A percentile compares a stretch with the other conserved stretches of the same genome.
phyloP scores from a whole-genome alignment of 1,139 yeast genomes.

The Groenewaldozyma auringiensis region DNA sequence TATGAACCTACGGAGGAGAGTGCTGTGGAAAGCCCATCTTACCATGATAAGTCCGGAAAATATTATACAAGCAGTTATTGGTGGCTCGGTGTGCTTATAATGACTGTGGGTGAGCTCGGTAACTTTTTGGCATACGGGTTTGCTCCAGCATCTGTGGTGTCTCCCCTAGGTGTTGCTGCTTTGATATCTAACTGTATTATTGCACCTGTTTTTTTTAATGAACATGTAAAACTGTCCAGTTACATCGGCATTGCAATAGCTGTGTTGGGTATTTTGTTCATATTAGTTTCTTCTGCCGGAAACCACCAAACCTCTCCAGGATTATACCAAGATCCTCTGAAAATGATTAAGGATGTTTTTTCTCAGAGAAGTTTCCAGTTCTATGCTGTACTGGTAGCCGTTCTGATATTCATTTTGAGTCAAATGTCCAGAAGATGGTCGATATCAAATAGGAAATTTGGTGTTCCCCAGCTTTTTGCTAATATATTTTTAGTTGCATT shows the following conservation, averaged over 20 bases:
- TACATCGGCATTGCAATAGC: constrained; percentile 35
- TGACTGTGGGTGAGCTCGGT: constrained; percentile 39
- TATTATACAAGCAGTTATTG: constrained; percentile 29
- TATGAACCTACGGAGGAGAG: constrained; percentile 9
- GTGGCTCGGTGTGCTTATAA: constrained; percentile 37
- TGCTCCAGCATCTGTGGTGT: constrained; percentile 40
- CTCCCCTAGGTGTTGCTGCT: constrained; percentile 42
- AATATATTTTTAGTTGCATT: constrained; percentile 36
- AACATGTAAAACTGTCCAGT: constrained; percentile 29
- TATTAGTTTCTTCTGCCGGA: constrained; percentile 30
- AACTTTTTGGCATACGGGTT: constrained; percentile 42
- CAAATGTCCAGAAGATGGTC: constrained; percentile 6
- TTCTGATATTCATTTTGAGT: constrained; percentile 15
- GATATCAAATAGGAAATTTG: not conserved
- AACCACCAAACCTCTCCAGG: constrained; percentile 7
- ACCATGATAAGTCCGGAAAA: constrained; percentile 7
- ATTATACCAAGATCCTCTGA: constrained; percentile 22
- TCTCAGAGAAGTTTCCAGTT: constrained; percentile 21
- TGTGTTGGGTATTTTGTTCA: constrained; percentile 35
- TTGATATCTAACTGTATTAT: constrained; percentile 38
- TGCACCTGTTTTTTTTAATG: constrained; percentile 40
- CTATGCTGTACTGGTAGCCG: constrained; percentile 23
- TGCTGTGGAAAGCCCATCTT: no score
- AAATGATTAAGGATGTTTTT: constrained; percentile 25
- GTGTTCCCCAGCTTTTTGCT: constrained; percentile 13